Conservation (phyloP, 1,284 basidiomycete genomes). For the Leucocoprinus gongylophorus region DNA sequence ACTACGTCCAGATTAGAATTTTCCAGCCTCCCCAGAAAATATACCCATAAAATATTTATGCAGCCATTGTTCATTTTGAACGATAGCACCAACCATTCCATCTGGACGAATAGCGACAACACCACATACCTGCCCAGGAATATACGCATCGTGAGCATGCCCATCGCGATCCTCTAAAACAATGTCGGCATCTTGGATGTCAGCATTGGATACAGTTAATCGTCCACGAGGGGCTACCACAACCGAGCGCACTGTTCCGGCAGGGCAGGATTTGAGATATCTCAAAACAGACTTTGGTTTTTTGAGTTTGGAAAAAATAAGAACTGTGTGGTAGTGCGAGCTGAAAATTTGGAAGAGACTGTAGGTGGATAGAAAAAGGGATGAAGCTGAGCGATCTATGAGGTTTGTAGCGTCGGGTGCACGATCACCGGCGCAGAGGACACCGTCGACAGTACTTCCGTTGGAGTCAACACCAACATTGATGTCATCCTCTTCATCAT, state of each 20-base stretch:
- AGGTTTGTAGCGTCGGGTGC: slow-evolving; percentile 39
- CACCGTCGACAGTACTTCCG: slow-evolving; percentile 22
- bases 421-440: slow-evolving; percentile 38
- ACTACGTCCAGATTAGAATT: neutral
- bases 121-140: slow-evolving; percentile 25
- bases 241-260: slow-evolving; percentile 20
- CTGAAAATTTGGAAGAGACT: slow-evolving; percentile 30
- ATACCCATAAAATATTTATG: slow-evolving; percentile 30
- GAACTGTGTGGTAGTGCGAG: slow-evolving; percentile 27
- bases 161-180: slow-evolving; percentile 32
- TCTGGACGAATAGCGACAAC: slow-evolving; percentile 36
- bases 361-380: slow-evolving; percentile 15
- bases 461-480: slow-evolving; percentile 24
- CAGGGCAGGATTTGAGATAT: slow-evolving; percentile 17
- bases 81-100: slow-evolving; percentile 34
- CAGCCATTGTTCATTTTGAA: slow-evolving; percentile 24
- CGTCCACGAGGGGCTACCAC: slow-evolving; percentile 22
- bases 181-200: slow-evolving; percentile 19
- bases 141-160: slow-evolving; percentile 34
- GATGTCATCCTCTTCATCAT: slow-evolving; percentile 18
- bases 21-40: slow-evolving; percentile 26
- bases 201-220: slow-evolving; percentile 15
- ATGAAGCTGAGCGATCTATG: slow-evolving; percentile 14
- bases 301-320: slow-evolving; percentile 27
- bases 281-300: slow-evolving; percentile 16